A percentile compares a stretch with the other conserved stretches of the same genome.
Evolutionary conservation across 805 yeast species (phyloP).

Genomic region (Metschnikowia chrysomelidarum): DNA sequence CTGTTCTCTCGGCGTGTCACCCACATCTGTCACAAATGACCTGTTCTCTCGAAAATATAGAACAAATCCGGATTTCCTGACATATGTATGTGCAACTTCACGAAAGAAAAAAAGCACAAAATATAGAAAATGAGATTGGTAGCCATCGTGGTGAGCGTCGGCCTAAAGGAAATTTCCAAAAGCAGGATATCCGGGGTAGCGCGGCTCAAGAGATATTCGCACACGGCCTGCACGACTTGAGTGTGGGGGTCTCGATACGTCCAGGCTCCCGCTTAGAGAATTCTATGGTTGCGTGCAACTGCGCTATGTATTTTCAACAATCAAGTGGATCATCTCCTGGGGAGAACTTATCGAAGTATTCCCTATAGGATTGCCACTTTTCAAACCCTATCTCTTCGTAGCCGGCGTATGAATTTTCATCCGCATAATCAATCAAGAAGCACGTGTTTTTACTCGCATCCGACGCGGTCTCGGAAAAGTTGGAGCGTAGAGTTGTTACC

Average conservation of each 20-base stretch:
- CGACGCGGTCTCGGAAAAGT: slow-evolving; percentile 25
- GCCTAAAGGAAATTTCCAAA: slow-evolving; percentile 12
- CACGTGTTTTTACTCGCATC: slow-evolving; percentile 29
- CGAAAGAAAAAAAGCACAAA: too few relatives aligned
- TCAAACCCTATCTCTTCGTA: slow-evolving; percentile 43
- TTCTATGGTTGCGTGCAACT: too few relatives aligned
- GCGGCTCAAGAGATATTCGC: too few relatives aligned
- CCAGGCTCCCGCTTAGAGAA: too few relatives aligned
- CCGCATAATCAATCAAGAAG: slow-evolving; percentile 37
- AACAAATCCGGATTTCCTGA: too few relatives aligned
- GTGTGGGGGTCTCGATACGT: too few relatives aligned
- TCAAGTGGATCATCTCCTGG: slow-evolving; percentile 2
- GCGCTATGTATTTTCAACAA: too few relatives aligned
- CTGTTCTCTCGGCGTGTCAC: too few relatives aligned
- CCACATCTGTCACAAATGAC: too few relatives aligned
- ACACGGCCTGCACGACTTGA: too few relatives aligned
- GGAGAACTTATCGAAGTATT: slow-evolving; percentile 27
- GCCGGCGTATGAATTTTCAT: slow-evolving; percentile 33
- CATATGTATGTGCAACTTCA: too few relatives aligned
- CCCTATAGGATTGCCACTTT: slow-evolving; percentile 38
- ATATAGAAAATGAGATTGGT: not conserved
- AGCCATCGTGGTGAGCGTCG: slow-evolving; percentile 7
- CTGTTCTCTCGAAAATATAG: too few relatives aligned
- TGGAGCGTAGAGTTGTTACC: slow-evolving; percentile 21
- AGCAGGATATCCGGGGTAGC: slow-evolving; percentile 25